Conservation (phyloP, 208 protist species). For the Leishmania guyanensis region DNA sequence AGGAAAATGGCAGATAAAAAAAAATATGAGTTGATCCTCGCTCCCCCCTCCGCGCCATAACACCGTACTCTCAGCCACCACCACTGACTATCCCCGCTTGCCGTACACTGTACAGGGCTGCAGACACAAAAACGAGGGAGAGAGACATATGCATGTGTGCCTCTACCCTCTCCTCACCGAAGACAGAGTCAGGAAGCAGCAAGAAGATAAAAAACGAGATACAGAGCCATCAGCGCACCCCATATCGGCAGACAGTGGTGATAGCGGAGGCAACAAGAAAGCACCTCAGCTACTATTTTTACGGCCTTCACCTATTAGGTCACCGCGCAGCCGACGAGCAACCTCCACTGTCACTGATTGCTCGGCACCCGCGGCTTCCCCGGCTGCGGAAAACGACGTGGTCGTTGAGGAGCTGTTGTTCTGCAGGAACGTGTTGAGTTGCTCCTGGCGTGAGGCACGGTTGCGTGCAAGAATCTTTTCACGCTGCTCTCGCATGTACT, state of each 20-base stretch:
- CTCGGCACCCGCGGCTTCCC: constrained; percentile 11
- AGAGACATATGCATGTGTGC: background rate
- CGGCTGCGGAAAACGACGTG: background rate
- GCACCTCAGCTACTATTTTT: constrained; percentile 22
- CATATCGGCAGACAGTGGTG: background rate
- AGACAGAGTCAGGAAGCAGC: background rate
- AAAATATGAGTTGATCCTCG: background rate
- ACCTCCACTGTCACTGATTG: constrained; percentile 83
- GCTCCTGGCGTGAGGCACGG: constrained; percentile 70
- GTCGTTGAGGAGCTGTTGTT: constrained; percentile 20
- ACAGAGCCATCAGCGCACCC: background rate
- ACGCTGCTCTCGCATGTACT: constrained; percentile 87
- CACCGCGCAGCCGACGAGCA: constrained; percentile 79
- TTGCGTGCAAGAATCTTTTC: constrained; percentile 78
- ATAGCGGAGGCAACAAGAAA: background rate
- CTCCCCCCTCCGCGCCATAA: background rate
- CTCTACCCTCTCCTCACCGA: background rate
- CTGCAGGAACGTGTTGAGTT: constrained; percentile 65
- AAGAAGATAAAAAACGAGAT: no score
- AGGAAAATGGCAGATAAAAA: background rate
- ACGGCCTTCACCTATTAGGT: constrained; percentile 68
- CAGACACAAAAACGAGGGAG: background rate
- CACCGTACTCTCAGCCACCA: background rate
- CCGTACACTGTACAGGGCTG: background rate
- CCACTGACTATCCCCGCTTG: background rate